These are phyloP conservation scores for Straminergon stramineum DNA, from an alignment of 225 moss, liverwort and hornwort species.

Conservation along the genomic window DNA sequence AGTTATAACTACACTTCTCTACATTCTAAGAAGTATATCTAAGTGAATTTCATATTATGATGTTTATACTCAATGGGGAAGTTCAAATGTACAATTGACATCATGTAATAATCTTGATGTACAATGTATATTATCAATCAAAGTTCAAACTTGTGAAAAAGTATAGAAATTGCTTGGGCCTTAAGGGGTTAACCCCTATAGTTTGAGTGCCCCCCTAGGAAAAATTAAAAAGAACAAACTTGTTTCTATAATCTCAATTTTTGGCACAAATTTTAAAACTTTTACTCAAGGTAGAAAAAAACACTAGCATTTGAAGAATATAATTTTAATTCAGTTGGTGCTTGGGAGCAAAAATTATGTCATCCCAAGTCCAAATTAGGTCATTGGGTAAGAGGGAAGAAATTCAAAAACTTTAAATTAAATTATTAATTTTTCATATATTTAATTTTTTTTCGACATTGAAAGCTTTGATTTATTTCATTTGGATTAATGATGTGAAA, in stretches of 20 bases:
- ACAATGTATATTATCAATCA: no score
- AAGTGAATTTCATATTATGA: no score
- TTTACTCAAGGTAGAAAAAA: fast-evolving
- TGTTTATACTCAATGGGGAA: no score
- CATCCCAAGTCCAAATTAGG: background rate
- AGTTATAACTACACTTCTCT: no score
- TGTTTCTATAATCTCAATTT: fast-evolving
- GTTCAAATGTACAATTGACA: no score
- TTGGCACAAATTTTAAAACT: fast-evolving
- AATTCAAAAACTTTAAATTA: background rate
- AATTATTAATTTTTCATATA: background rate
- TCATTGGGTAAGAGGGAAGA: fast-evolving
- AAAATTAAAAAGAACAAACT: background rate
- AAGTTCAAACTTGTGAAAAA: no score
- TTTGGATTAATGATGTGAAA: background rate
- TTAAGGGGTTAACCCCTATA: background rate
- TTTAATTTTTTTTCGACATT: background rate
- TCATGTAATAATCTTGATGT: no score
- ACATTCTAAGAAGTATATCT: no score
- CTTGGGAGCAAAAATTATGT: fast-evolving
- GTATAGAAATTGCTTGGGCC: no score
- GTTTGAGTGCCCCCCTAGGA: fast-evolving
- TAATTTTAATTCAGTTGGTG: background rate
- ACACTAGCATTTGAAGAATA: background rate
- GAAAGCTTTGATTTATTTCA: background rate